phyloP scores from a whole-genome alignment of 2,329 filamentous ascomycete genomes.

The Pezicula radicicola region DNA sequence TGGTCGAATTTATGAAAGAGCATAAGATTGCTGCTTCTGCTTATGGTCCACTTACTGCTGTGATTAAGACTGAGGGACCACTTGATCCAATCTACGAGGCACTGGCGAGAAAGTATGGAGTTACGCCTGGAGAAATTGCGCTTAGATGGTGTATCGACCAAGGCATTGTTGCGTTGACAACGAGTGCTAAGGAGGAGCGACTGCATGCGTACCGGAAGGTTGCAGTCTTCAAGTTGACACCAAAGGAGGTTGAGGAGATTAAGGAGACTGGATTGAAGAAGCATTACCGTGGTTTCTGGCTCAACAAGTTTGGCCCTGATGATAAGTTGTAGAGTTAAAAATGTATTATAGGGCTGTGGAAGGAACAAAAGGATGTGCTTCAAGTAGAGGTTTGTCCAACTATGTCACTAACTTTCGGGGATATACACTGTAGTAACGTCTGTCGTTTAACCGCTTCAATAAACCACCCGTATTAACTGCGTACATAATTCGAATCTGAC shows the following conservation, averaged over 20 bases:
- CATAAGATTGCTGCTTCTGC: slow-evolving; percentile 54
- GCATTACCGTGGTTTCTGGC: slow-evolving; percentile 61
- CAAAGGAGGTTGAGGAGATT: slow-evolving; percentile 56
- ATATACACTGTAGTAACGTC: too few relatives aligned
- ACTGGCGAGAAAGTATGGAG: slow-evolving; percentile 56
- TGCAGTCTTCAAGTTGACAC: slow-evolving; percentile 55
- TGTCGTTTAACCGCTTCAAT: too few relatives aligned
- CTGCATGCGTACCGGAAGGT: slow-evolving; percentile 52
- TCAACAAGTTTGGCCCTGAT: slow-evolving; percentile 45
- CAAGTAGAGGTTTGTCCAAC: too few relatives aligned
- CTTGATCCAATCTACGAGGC: slow-evolving; percentile 47
- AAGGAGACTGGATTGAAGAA: slow-evolving; percentile 53
- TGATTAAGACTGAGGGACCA: slow-evolving; percentile 48
- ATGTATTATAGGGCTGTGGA: neutral
- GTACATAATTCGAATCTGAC: too few relatives aligned
- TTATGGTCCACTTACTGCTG: slow-evolving; percentile 53
- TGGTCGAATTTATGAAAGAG: slow-evolving; percentile 55
- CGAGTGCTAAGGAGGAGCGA: slow-evolving; percentile 55
- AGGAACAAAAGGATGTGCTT: too few relatives aligned
- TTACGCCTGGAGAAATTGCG: slow-evolving; percentile 52
- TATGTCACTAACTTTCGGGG: too few relatives aligned
- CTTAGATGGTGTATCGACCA: slow-evolving; percentile 60
- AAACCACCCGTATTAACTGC: too few relatives aligned
- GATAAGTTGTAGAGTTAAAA: slow-evolving; percentile 39
- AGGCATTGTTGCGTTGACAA: slow-evolving; percentile 56